A percentile compares a stretch with the other conserved stretches of the same genome.
Evolutionary conservation across 2,329 filamentous ascomycete species (phyloP).

Genomic region (Cercospora berteroae): DNA sequence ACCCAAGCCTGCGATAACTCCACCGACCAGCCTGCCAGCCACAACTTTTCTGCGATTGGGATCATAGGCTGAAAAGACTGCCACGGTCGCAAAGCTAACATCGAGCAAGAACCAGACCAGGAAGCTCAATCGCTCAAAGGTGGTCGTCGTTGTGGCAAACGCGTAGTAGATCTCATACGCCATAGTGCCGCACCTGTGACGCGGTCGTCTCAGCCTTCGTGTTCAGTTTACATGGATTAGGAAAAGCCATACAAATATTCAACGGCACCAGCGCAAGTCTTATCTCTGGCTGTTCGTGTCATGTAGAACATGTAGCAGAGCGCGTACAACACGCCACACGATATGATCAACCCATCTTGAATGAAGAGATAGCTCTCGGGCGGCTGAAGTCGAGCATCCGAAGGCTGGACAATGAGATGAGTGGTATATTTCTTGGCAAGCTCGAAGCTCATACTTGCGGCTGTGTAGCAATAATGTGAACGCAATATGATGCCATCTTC

Average conservation of each 20-base stretch:
- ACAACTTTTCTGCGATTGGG: slow-evolving; percentile 28
- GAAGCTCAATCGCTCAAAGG: slow-evolving; percentile 39
- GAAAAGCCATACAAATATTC: slow-evolving; percentile 27
- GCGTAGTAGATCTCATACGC: slow-evolving; percentile 45
- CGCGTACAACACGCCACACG: slow-evolving; percentile 42
- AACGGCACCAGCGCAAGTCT: slow-evolving; percentile 36
- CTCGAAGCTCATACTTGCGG: slow-evolving; percentile 17
- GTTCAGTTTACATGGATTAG: background rate
- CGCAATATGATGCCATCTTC: background rate
- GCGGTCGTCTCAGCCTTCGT: background rate
- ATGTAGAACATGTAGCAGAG: slow-evolving; percentile 45
- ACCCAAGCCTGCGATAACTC: slow-evolving; percentile 33
- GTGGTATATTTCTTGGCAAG: slow-evolving; percentile 16
- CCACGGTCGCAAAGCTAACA: slow-evolving; percentile 37
- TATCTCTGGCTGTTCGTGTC: slow-evolving; percentile 39
- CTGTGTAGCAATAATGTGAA: background rate
- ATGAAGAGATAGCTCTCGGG: slow-evolving; percentile 44
- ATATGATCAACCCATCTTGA: slow-evolving; percentile 43
- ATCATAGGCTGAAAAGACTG: slow-evolving; percentile 35
- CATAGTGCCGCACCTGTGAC: slow-evolving; percentile 32
- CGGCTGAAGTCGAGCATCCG: slow-evolving; percentile 43
- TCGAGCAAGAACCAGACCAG: slow-evolving; percentile 42
- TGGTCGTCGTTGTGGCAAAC: slow-evolving; percentile 37
- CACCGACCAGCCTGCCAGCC: slow-evolving; percentile 31
- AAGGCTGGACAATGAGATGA: slow-evolving; percentile 54